phyloP scores from a whole-genome alignment of 169 alveolate genomes.

The Plasmodium fragile region DNA sequence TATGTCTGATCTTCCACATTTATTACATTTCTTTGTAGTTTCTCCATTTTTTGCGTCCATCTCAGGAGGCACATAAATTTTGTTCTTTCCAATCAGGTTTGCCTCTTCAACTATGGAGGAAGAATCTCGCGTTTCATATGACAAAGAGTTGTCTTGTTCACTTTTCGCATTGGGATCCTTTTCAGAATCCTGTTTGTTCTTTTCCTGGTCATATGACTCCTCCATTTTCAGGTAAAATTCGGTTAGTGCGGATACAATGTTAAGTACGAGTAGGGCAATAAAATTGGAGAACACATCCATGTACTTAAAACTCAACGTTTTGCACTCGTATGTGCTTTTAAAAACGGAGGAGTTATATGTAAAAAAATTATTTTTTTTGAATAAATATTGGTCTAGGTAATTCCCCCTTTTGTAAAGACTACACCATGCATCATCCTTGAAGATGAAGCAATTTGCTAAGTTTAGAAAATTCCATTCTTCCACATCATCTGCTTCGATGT shows the following conservation, averaged over 20 bases:
- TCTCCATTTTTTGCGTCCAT: background rate
- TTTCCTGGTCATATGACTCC: background rate
- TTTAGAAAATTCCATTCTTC: conserved; percentile 64
- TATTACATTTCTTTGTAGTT: background rate
- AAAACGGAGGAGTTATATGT: conserved; percentile 28
- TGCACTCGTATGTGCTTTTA: conserved; percentile 28
- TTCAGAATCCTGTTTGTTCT: background rate
- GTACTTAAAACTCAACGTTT: conserved; percentile 27
- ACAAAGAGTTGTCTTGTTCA: background rate
- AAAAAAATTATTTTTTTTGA: conserved; percentile 26
- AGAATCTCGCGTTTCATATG: background rate
- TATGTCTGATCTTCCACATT: background rate
- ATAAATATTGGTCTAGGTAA: conserved; percentile 7
- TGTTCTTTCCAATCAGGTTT: background rate
- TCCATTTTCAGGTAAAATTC: background rate
- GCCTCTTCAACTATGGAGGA: background rate
- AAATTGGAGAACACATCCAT: conserved; percentile 31
- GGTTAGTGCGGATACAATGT: background rate
- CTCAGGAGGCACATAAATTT: background rate
- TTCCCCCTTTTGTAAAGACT: background rate
- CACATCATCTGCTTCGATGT: conserved; percentile 23
- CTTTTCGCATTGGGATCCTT: background rate
- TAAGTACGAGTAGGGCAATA: background rate
- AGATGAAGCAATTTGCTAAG: conserved; percentile 36
- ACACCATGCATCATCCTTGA: conserved; percentile 3